These are phyloP conservation scores for Paragyromitra xinjiangensis DNA, from an alignment of 495 filamentous ascomycete genomes.

Conservation along the genomic window DNA sequence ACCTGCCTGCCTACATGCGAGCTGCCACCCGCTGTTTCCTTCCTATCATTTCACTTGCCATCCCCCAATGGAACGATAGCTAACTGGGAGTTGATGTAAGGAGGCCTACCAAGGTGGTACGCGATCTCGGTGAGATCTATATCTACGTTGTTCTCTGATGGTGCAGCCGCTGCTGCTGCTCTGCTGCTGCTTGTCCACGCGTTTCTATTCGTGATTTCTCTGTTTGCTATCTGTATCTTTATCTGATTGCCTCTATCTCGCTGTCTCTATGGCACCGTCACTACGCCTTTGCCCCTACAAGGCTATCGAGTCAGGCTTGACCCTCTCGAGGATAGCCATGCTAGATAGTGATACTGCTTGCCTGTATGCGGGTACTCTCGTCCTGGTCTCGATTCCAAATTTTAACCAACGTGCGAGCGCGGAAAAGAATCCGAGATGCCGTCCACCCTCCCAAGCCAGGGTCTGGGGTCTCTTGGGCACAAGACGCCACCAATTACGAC, in stretches of 20 bases:
- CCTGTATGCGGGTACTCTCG: conserved; percentile 7
- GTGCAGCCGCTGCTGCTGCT: conserved; percentile 23
- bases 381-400: conserved; percentile 44
- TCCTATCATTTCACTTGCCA: conserved; percentile 31
- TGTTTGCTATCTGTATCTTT: conserved; percentile 37
- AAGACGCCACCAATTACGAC: conserved; percentile 18
- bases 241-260: conserved; percentile 17
- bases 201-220: conserved; percentile 32
- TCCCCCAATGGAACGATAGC: conserved; percentile 36
- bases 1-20: conserved; percentile 21
- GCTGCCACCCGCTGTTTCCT: conserved; percentile 44
- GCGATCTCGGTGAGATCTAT: conserved; percentile 47
- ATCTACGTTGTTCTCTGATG: conserved; percentile 40
- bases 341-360: neutral
- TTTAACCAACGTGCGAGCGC: conserved; percentile 38
- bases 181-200: conserved; percentile 13
- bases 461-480: conserved; percentile 32
- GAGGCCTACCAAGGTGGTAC: conserved; percentile 3
- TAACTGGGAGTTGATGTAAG: conserved; percentile 30
- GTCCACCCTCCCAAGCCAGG: conserved; percentile 28
- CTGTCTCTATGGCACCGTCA: conserved; percentile 11
- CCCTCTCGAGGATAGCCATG: neutral
- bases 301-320: conserved; percentile 19
- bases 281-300: neutral
- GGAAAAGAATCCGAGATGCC: conserved; percentile 52